phyloP scores from a whole-genome alignment of 2,329 filamentous ascomycete species.

The Hypocreales sp. region DNA sequence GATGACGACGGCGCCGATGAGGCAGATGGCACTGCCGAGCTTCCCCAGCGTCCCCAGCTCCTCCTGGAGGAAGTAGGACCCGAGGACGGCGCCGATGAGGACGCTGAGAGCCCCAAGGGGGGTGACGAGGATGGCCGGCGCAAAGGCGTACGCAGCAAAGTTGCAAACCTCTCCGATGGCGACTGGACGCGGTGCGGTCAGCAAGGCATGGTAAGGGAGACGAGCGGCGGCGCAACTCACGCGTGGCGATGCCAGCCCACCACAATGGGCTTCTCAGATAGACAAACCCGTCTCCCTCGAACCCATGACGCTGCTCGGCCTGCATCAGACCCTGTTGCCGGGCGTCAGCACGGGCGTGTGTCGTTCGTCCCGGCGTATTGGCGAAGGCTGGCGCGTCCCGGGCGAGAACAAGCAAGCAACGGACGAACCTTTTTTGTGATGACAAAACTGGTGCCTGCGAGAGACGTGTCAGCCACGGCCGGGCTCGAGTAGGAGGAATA shows the following conservation, averaged over 20 bases:
- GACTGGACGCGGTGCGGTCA: conserved; percentile 40
- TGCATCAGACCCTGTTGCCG: conserved; percentile 63
- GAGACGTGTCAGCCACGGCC: conserved; percentile 7
- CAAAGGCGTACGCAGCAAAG: conserved; percentile 96
- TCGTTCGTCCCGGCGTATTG: too few species aligned
- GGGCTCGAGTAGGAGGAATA: too few species aligned
- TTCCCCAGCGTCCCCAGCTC: conserved; percentile 82
- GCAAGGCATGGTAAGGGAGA: conserved; percentile 1
- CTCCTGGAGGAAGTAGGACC: conserved; percentile 88
- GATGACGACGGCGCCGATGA: conserved; percentile 93
- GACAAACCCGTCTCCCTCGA: conserved; percentile 89
- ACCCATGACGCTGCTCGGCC: conserved; percentile 80
- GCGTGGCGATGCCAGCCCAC: conserved; percentile 88
- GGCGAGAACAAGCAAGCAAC: background rate
- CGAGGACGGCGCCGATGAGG: conserved; percentile 84
- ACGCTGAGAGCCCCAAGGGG: conserved; percentile 88
- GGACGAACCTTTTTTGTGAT: conserved; percentile 89
- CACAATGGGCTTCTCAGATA: conserved; percentile 91
- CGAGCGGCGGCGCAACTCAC: conserved; percentile 33
- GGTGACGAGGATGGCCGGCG: conserved; percentile 94
- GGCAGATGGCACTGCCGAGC: conserved; percentile 87
- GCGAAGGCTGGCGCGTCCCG: background rate
- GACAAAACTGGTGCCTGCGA: conserved; percentile 80
- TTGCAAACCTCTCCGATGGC: conserved; percentile 89
- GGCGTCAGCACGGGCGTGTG: background rate